Base-by-base conservation (phyloP, 2,329 filamentous ascomycete genomes). In the Lachnellula hyalina region DNA sequence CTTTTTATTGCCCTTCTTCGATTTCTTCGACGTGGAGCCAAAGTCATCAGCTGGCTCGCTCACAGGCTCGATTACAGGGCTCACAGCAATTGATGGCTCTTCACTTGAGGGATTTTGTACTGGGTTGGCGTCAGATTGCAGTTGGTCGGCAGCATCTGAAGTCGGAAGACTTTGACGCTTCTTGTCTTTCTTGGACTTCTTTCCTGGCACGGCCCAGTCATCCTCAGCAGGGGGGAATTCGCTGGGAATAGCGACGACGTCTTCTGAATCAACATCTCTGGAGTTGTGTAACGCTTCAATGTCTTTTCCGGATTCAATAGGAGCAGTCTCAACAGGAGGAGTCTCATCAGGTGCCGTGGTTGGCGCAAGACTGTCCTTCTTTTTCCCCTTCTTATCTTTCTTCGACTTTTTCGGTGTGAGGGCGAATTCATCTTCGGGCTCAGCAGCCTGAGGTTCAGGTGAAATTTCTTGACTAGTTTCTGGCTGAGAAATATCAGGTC, bases 151-250 rank as follows among this genome's bases (percentile, higher is more conserved):
- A 17, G 12, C 15, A 40, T 17, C 36, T 40, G 49, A 42, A n/a
- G 14, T 32, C 32, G 44, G 28, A 7, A 46, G 28, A 34, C 50
- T 52, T 34, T 49, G 52, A 40, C 50, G 51, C 34, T 63, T 58
- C 32, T 62, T 58, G 11, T 75, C 73, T 55, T 78, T 77, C 60
- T 78, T 78, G 11, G 68, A 73, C 60, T 77, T 79, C 62, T 75
- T 73, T 57, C 73, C 44, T 32, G 25, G 44, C 23, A 47, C 21
- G 5, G 44, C 23, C 44, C 44, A 47, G 15, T 47, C 25, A 32
- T 47, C 44, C 23, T 47, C 44, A 17, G 21, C 6, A 15, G 44
- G 8, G 9, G 44, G 44, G 7, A 19, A n/a, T 25, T 44, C 41
- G 14, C 17, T n/a, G 0, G 21, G 14, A n/a, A 15, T 17, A 32